Percentiles rank a stretch among this genome's conserved stretches.
Evolutionary conservation across 768 basidiomycete species (phyloP).

Genomic region (Clathrus columnatus): DNA sequence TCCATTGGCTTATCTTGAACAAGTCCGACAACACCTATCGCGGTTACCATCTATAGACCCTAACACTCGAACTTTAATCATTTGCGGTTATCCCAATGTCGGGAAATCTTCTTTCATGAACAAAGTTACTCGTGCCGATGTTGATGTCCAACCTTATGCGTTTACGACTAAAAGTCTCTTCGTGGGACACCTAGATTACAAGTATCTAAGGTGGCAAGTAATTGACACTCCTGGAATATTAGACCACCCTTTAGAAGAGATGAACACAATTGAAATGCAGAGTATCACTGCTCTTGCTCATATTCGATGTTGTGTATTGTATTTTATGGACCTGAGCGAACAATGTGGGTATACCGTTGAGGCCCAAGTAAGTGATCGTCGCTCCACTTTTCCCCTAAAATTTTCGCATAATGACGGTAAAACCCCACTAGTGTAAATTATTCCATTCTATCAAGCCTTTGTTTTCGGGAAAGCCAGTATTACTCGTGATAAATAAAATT

Average conservation of each 20-base stretch:
- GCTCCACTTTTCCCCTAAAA: neutral
- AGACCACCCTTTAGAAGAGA: slow-evolving; percentile 97
- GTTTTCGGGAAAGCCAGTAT: slow-evolving; percentile 84
- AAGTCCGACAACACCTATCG: slow-evolving; percentile 97
- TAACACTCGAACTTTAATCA: slow-evolving; percentile 92
- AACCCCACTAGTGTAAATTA: slow-evolving; percentile 85
- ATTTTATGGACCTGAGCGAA: slow-evolving; percentile 98
- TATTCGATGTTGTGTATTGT: slow-evolving; percentile 86
- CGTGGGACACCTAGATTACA: slow-evolving; percentile 97
- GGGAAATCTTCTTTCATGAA: slow-evolving; percentile 99
- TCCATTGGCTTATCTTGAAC: slow-evolving; percentile 94
- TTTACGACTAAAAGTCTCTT: slow-evolving; percentile 99
- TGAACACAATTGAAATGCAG: slow-evolving; percentile 99
- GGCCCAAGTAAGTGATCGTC: slow-evolving; percentile 61
- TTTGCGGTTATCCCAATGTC: slow-evolving; percentile 99
- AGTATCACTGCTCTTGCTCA: slow-evolving; percentile 97
- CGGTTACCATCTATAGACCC: slow-evolving; percentile 98
- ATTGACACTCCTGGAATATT: slow-evolving; percentile 98
- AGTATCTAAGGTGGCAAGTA: slow-evolving; percentile 98
- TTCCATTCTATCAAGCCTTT: slow-evolving; percentile 99
- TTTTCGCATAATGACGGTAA: slow-evolving; percentile 2
- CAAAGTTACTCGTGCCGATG: slow-evolving; percentile 98
- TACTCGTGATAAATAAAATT: slow-evolving; percentile 97
- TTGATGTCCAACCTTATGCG: slow-evolving; percentile 98
- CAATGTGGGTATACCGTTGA: slow-evolving; percentile 97